Evolutionary conservation across 164 flowering plant genomes (phyloP), one percentile per base, ranked within the genome.

Genomic region (Liquidambar formosana): DNA sequence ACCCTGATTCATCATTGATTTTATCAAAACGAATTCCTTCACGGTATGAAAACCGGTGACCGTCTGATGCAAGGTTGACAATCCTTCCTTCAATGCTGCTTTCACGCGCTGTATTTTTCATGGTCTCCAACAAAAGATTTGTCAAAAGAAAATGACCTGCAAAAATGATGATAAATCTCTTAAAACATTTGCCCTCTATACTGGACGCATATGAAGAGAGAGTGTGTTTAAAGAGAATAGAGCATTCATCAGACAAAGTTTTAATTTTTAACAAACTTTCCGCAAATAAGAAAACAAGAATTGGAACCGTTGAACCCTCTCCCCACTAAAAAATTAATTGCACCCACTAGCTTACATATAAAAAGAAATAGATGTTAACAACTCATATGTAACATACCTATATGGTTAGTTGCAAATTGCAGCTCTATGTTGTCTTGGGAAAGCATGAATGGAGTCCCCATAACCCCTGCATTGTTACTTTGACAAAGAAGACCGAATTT

Each of bases 141-240:
- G 88, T 85, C 76, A 86, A 66, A 64, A 76, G 85, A 72, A 85
- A 86, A 74, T 81, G 90, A 61, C 90, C 88, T 86, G 78, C 46
- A 64, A 72, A 69, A 58, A 57, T 16, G 5, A 18, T 38, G 5
- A 65, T 15, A 48, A 15, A 5, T 49, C n/a, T n/a, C 12, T 49
- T 49, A 49, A n/a, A n/a, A n/a, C 53, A 49, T 16, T 10, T 15
- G 41, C 41, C 2, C 41, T 33, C 41, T 33, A 33, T 33, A 33
- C 6, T 33, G 41, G 2, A 33, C 6, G 41, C 6, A 33, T 33
- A 2, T 33, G 41, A 33, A 33, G 41, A 33, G n/a, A n/a, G 41
- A 33, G 41, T 15, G 53, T 49, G 12, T 15, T 1, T 49, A 0
- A 16, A 49, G 53, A 49, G 53, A 49, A 49, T 1, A 49, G n/a